Percentiles rank a stretch among this genome's conserved stretches.
These are phyloP conservation scores for Pyrus pyrifolia DNA, from an alignment of 306 rosid species.

Conservation along the genomic window DNA sequence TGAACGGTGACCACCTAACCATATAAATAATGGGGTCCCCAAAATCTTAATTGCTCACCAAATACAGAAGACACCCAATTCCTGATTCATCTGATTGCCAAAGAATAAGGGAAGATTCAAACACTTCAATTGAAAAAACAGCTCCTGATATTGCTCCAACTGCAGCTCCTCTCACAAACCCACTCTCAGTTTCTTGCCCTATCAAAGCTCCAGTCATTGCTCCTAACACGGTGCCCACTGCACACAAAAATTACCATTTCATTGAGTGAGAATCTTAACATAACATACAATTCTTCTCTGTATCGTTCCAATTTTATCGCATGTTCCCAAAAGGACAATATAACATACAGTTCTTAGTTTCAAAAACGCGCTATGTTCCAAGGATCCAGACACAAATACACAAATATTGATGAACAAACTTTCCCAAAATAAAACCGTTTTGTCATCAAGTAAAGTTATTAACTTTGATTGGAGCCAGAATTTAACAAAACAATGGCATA, in stretches of 20 bases:
- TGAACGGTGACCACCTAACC: conserved; percentile 1
- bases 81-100: conserved; percentile 99
- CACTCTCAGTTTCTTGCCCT: conserved; percentile 99
- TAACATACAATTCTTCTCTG: neutral
- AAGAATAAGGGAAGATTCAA: conserved; percentile 92
- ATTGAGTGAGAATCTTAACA: neutral
- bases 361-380: neutral
- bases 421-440: neutral
- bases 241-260: conserved; percentile 25
- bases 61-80: conserved; percentile 80
- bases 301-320: neutral
- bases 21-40: neutral
- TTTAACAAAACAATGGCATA: conserved; percentile 23
- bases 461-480: neutral
- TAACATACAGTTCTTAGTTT: neutral
- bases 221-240: conserved; percentile 91
- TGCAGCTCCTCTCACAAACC: conserved; percentile 96
- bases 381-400: neutral
- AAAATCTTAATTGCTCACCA: conserved; percentile 51
- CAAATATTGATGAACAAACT: neutral
- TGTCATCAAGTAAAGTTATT: neutral
- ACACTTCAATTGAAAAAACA: conserved; percentile 97
- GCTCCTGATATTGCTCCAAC: conserved; percentile 99
- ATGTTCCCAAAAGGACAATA: neutral
- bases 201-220: conserved; percentile 98